Base-by-base conservation (phyloP, 352 stramenopile species). In the Phytopythium kandeliae region DNA sequence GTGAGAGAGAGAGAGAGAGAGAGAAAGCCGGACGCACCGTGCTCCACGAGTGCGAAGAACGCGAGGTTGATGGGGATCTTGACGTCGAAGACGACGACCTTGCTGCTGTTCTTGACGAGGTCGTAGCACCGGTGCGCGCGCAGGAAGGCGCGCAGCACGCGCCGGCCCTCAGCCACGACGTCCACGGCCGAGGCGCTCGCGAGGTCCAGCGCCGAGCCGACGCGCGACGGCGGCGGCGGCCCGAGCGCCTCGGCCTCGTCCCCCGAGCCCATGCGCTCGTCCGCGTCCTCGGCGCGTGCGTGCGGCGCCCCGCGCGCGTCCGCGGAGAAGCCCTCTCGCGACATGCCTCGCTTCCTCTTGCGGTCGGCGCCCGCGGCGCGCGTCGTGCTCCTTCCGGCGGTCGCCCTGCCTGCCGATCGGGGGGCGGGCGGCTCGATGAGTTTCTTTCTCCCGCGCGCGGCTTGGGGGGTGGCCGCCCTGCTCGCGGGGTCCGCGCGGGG, bases 1-100 rank as follows among this genome's bases (percentile, higher is more conserved):
- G n/a, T n/a, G 28, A 31, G 9, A 31, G 28, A 31, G 28, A 31
- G 28, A 31, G 28, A 31, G 28, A 31, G 28, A 31, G 28, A 31
- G 28, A 4, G 28, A 31, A 31, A 31, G 28, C 28, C 28, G 9
- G 9, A 31, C 55, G 80, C 65, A 98, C 94, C 96, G 77, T 99
- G 96, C 69, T 99, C 96, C n/a, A 99, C 94, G 31, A 99, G 78
- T 15, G 96, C 96, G 70, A 98, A 99, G 81, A 99, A 99, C 30
- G 96, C 96, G 35, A 99, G 72, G 60, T 99, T 97, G 60, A 99
- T 98, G 19, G 96, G 96, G 72, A 99, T 99, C 65, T 97, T 97
- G 43, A 97, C 95, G 69, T 99, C 96, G 74, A 99, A 99, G 9
- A 99, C 96, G 21, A 98, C 96, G 21, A 98, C 86, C 61, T 93